A percentile compares a stretch with the other conserved stretches of the same genome.
phyloP scores from a whole-genome alignment of 169 alveolate species.

The Plasmodium fragile region DNA sequence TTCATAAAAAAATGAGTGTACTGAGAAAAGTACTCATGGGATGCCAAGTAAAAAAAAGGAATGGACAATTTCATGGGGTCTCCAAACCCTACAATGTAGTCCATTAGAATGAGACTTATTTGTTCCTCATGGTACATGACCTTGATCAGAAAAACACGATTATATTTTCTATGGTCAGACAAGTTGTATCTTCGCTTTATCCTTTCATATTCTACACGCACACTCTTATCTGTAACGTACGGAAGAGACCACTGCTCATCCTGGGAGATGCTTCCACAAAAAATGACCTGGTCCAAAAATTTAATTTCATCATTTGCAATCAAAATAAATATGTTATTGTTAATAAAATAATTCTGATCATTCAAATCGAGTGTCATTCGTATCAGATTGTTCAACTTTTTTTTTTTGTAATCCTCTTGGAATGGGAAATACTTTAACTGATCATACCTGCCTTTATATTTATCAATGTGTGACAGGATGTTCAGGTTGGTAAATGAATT shows the following conservation, averaged over 20 bases:
- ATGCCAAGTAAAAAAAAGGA: constrained; percentile 40
- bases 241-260: not conserved
- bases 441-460: constrained; percentile 35
- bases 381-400: constrained; percentile 42
- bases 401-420: constrained; percentile 11
- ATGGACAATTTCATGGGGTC: constrained; percentile 61
- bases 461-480: constrained; percentile 53
- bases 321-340: constrained; percentile 48
- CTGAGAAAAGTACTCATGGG: constrained; percentile 39
- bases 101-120: constrained; percentile 30
- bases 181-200: constrained; percentile 28
- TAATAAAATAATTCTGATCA: constrained; percentile 31
- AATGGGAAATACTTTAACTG: constrained; percentile 27
- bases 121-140: constrained; percentile 32
- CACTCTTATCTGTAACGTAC: constrained; percentile 9
- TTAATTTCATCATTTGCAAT: constrained; percentile 57
- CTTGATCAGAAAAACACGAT: constrained; percentile 36
- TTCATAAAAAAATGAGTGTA: constrained; percentile 58
- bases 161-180: constrained; percentile 13
- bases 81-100: constrained; percentile 34
- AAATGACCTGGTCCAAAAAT: constrained; percentile 6
- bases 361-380: constrained; percentile 33
- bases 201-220: constrained; percentile 21
- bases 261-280: constrained; percentile 11
- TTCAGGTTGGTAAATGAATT: constrained; percentile 41